Base-by-base conservation (phyloP, 179 eudicot species). In the Beta macrorhiza region DNA sequence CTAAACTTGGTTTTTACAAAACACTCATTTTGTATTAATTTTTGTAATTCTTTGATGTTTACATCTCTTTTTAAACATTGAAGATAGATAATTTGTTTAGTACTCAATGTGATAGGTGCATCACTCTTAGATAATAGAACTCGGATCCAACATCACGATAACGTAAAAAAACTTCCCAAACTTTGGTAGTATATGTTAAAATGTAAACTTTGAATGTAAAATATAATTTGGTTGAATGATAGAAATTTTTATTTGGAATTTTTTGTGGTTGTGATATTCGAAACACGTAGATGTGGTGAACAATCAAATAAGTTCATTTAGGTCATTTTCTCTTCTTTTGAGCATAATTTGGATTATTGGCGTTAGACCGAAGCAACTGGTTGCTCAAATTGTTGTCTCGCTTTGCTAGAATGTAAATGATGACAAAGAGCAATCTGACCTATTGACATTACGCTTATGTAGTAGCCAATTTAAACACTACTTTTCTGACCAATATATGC, bases 341-440 rank as follows among this genome's bases (percentile, higher is more conserved):
- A 77, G 67, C 58, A 62, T n/a, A 15, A 25, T 47, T 20, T 12
- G 59, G 71, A 63, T 77, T 76, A 44, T 37, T 37, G 42, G 71
- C 67, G 25, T 63, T 63, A n/a, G 12, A 19, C 56, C 72, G 44
- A 77, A 76, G 79, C 69, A 76, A 74, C 58, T 56, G 57, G 42
- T 76, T 61, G 70, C 19, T 47, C 65, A 45, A 76, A 75, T 75
- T 58, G 78, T 75, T 75, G 52, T 19, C 49, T 75, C 22, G 49
- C 67, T 56, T 73, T 73, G 75, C 75, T 72, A 72, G 20, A 49
- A 2, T 53, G 19, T 37, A 77, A 78, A 55, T 13, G 59, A 37
- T 78, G 67, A 69, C 81, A 69, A 68, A 15, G 56, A 1, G 16
- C 67, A 67, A 57, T 68, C 58, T 62, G 37, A 25, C 45, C 42